Percentiles rank a stretch among this genome's conserved stretches.
Conservation (phyloP, 306 rosid species). For the Cercis canadensis region DNA sequence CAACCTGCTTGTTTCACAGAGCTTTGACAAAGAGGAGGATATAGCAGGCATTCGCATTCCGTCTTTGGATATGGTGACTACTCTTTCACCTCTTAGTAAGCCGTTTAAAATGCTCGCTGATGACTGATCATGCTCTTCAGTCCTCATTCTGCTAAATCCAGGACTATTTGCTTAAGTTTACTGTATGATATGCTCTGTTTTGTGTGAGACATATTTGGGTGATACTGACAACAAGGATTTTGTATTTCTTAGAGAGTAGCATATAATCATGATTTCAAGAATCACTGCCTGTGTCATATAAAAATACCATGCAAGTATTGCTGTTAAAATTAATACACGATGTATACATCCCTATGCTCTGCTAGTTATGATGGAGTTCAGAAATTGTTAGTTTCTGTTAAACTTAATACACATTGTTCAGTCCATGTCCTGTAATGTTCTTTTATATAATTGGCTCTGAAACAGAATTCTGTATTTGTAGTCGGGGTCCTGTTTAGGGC, state of each 20-base stretch:
- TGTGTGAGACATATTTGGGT: background rate
- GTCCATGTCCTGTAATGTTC: no score
- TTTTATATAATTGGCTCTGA: background rate
- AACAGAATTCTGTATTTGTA: background rate
- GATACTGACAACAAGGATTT: background rate
- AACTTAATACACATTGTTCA: background rate
- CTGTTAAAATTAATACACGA: conserved; percentile 19
- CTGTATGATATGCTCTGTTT: conserved; percentile 15
- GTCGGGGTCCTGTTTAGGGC: no score
- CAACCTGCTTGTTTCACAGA: conserved; percentile 56
- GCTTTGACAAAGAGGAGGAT: conserved; percentile 90
- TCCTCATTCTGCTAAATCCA: conserved; percentile 31
- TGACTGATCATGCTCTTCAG: conserved; percentile 36
- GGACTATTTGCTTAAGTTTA: conserved; percentile 29
- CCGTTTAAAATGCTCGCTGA: conserved; percentile 40
- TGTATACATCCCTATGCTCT: background rate
- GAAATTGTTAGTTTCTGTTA: conserved; percentile 9
- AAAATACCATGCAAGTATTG: conserved; percentile 4
- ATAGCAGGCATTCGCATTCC: conserved; percentile 61
- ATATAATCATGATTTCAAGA: conserved; percentile 12
- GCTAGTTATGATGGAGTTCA: background rate
- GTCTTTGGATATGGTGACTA: conserved; percentile 92
- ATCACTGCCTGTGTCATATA: background rate
- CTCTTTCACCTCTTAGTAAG: conserved; percentile 64
- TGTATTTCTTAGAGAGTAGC: background rate